Evolutionary conservation across 495 filamentous ascomycete genomes (phyloP).

Genomic region (Rostrohypoxylon terebratum): DNA sequence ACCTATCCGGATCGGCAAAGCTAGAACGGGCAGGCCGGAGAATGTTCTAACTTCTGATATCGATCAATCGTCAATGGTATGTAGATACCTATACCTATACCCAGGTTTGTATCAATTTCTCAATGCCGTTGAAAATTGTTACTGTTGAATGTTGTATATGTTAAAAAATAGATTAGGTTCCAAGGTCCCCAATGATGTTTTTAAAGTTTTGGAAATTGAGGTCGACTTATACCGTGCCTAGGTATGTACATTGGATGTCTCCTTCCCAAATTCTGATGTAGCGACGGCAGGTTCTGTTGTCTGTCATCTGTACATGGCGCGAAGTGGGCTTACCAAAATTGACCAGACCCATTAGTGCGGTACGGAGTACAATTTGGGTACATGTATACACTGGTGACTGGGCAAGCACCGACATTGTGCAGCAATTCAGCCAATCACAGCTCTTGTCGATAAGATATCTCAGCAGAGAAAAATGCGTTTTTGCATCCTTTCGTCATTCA

Average conservation of each 20-base stretch:
- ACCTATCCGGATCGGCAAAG: constrained; percentile 31
- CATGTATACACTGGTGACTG: no score
- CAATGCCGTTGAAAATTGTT: background rate
- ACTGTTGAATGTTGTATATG: constrained; percentile 24
- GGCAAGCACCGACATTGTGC: background rate
- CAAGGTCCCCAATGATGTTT: background rate
- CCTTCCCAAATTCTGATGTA: constrained; percentile 4
- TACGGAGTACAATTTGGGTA: constrained; percentile 3
- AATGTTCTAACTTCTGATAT: constrained; percentile 18
- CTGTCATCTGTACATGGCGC: constrained; percentile 6
- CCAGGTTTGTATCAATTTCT: background rate
- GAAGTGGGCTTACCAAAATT: constrained; percentile 20
- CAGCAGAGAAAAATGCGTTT: background rate
- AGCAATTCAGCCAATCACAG: constrained; percentile 22
- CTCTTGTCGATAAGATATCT: constrained; percentile 26
- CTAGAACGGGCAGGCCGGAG: constrained; percentile 21
- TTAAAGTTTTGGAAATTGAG: background rate
- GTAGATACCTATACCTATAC: no score
- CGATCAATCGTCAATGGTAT: background rate
- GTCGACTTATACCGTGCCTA: constrained; percentile 1
- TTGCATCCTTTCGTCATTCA: constrained; percentile 26
- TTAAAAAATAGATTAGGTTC: background rate
- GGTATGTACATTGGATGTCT: background rate
- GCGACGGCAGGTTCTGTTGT: constrained; percentile 8
- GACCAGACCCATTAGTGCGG: background rate